A percentile compares a stretch with the other conserved stretches of the same genome.
phyloP scores from a whole-genome alignment of 2,329 filamentous ascomycete genomes.

The Teratosphaeria viscida region DNA sequence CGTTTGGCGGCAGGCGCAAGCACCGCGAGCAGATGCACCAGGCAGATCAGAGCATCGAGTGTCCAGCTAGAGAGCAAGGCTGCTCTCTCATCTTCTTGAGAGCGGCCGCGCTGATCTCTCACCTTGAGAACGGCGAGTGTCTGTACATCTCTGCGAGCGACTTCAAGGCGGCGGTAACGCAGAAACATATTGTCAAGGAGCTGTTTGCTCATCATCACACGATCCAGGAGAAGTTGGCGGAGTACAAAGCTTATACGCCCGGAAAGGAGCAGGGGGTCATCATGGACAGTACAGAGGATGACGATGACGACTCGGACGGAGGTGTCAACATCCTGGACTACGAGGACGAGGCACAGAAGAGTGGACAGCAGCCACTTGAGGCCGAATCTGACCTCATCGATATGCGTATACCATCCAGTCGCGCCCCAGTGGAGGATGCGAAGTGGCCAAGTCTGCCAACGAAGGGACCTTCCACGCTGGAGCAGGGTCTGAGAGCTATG shows the following conservation, averaged over 20 bases:
- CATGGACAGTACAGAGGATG: background rate
- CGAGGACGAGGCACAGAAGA: conserved; percentile 9
- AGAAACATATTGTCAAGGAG: conserved; percentile 38
- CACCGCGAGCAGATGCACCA: conserved; percentile 42
- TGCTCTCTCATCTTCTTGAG: conserved; percentile 39
- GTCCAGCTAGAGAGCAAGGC: conserved; percentile 31
- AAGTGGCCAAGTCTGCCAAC: background rate
- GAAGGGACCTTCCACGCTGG: background rate
- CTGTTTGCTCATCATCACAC: conserved; percentile 19
- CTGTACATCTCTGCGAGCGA: conserved; percentile 29
- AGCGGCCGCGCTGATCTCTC: conserved; percentile 40
- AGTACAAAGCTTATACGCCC: conserved; percentile 1
- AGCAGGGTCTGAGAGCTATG: background rate
- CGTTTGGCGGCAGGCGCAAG: conserved; percentile 37
- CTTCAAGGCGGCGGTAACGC: conserved; percentile 40
- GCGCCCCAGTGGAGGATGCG: background rate
- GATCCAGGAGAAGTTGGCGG: conserved; percentile 13
- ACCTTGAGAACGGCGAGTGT: conserved; percentile 46
- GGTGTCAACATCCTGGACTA: conserved; percentile 12
- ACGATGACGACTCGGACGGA: conserved; percentile 3
- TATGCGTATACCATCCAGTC: background rate
- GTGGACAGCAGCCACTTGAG: conserved; percentile 6
- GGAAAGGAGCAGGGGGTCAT: background rate
- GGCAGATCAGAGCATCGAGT: conserved; percentile 38
- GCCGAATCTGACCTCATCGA: conserved; percentile 5